Evolutionary conservation across 352 stramenopile species (phyloP), one percentile per base, ranked within the genome.

Genomic region (Phytophthora cajani): DNA sequence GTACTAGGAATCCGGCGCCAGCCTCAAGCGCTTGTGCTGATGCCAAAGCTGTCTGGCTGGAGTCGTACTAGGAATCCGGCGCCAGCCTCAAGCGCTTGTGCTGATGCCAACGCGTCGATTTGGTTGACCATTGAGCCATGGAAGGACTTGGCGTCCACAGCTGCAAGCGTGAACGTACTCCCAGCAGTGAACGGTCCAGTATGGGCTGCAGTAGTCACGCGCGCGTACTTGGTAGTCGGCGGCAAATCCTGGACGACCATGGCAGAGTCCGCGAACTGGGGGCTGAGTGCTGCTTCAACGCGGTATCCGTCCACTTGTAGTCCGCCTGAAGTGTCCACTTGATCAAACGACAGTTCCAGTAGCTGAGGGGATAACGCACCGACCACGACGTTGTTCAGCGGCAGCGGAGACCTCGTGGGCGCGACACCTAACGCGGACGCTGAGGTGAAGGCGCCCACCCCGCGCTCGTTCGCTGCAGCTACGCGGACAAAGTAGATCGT

Each of bases 401-500:
- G 56, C 0, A 88, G 53, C 7, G 89, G 89, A 8, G 78, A 51
- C 17, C 86, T 75, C 17, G 87, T 91, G 2, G 87, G 85, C 17
- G 80, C 76, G 16, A 69, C 52, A 11, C 44, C 72, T 7, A 40
- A 58, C 17, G 51, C 57, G 17, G 68, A 59, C 21, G 51, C 57
- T 4, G 58, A 68, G 5, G 49, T 62, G 36, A 94, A 97, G 1
- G 71, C 81, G 1, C 94, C 91, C 32, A 81, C 77, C 7, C 95
- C 93, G 47, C 82, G 81, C 62, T 97, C 91, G 59, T 97, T 98
- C 9, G 74, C 67, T 9, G 91, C 92, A 33, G 84, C 79, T 6
- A 98, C 86, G 16, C 91, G 84, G 7, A 93, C 87, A 40, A 83
- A 92, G 74, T 98, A 98, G 11, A 69, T 55, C 12, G 71, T 61